Base-by-base conservation (phyloP, 2,329 filamentous ascomycete genomes). In the Sordariomycetes sp. region DNA sequence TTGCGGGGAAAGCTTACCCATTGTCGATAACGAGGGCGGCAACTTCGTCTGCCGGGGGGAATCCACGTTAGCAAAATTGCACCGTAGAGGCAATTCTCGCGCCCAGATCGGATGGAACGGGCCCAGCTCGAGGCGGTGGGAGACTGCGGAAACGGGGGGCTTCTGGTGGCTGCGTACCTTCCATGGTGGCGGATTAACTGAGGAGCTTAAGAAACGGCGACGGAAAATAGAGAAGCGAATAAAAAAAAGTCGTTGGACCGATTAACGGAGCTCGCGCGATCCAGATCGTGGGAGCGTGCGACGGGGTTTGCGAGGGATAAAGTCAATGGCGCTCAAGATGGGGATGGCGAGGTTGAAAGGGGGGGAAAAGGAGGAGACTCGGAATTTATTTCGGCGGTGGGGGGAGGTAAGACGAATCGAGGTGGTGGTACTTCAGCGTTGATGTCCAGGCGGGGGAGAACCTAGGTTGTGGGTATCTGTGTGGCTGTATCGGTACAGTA, bases 11-110 rank as follows among this genome's bases (percentile, higher is more conserved):
- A 79, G 82, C 92, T 90, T 93, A 99, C 94, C 94, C 94, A 97
- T 99, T 99, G 92, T 99, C 94, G 82, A 99, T 97, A 80, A 99
- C 94, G 90, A 99, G 92, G 79, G 94, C 94, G 79, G 94, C 94
- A 80, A 99, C 94, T 90, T 99, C 94, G 86, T 99, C 94, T 97
- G 75, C 78, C 79, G 64, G 63, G 62, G 63, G 68, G 63, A 73
- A n/a, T 66, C 66, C 61, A 65, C 37, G 72, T 81, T 66, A 82
- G 80, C 70, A 62, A 69, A 37, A 11, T n/a, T 46, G 40, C 40
- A 46, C 18, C 40, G 40, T n/a, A 46, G n/a, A 7, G 7, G 3
- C 7, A 14, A 16, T 7, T 14, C 40, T 46, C 35, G 24, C 40
- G 16, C 18, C 37, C 20, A 34, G 25, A 14, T 40, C 11, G 20